These are phyloP conservation scores for Ashbya aceris DNA, from an alignment of 1,139 yeast species.

Conservation along the genomic window DNA sequence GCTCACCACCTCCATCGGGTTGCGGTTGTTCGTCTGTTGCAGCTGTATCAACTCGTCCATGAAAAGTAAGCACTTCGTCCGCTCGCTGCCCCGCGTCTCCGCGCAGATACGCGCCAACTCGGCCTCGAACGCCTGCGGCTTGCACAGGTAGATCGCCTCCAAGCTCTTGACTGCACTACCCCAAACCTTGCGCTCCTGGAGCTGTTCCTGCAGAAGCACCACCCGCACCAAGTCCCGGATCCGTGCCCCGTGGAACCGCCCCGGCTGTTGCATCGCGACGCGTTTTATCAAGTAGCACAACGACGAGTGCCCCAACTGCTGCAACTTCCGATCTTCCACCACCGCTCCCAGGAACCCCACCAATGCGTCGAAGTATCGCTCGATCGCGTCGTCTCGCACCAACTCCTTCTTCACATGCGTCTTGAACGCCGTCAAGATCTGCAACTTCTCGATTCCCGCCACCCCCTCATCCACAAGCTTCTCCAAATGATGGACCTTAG, in stretches of 20 bases:
- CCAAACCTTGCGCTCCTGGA: slow-evolving; percentile 24
- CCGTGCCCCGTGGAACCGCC: slow-evolving; percentile 35
- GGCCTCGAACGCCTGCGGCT: slow-evolving; percentile 14
- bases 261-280: slow-evolving; percentile 62
- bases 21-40: slow-evolving; percentile 12
- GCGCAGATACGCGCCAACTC: slow-evolving; percentile 4
- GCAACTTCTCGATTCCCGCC: slow-evolving; percentile 31
- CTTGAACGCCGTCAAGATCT: slow-evolving; percentile 44
- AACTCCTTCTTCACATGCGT: slow-evolving; percentile 61
- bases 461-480: slow-evolving; percentile 8
- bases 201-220: slow-evolving; percentile 13
- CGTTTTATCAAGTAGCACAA: slow-evolving; percentile 70
- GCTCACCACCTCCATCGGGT: slow-evolving; percentile 12
- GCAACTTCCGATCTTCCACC: slow-evolving; percentile 36
- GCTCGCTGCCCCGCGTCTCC: slow-evolving; percentile 1
- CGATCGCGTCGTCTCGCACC: slow-evolving; percentile 46
- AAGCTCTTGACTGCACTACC: slow-evolving; percentile 23
- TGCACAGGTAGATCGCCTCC: slow-evolving; percentile 24
- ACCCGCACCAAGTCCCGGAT: slow-evolving; percentile 6
- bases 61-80: slow-evolving; percentile 12
- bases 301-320: slow-evolving; percentile 50
- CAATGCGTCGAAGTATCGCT: slow-evolving; percentile 47
- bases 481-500: slow-evolving; percentile 4
- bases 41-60: slow-evolving; percentile 18
- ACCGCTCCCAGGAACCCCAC: slow-evolving; percentile 36